Conservation (phyloP, 2,329 filamentous ascomycete species). For the Aspergillus neoniger region DNA sequence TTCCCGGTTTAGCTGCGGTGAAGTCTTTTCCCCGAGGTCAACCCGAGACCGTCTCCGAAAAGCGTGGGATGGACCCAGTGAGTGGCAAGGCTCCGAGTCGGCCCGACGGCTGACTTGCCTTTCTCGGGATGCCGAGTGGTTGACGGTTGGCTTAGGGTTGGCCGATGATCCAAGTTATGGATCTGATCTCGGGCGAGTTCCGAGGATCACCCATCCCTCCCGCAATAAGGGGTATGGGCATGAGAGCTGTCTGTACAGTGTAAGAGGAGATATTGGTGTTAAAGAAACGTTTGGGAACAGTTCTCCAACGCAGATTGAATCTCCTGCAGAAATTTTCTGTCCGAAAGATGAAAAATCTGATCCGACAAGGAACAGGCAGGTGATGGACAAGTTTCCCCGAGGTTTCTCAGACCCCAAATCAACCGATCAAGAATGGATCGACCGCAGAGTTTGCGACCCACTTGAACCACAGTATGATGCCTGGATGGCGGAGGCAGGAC, state of each 20-base stretch:
- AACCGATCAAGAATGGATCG: conserved; percentile 1
- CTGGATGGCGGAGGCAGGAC: background rate
- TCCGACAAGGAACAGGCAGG: background rate
- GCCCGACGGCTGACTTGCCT: conserved; percentile 3
- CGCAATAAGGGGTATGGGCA: background rate
- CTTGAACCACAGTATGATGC: background rate
- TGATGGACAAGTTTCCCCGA: conserved; percentile 4
- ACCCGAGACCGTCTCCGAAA: conserved; percentile 1
- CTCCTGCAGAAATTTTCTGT: background rate
- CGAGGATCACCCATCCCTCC: background rate
- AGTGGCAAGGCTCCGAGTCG: conserved; percentile 4
- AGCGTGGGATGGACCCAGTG: conserved; percentile 1
- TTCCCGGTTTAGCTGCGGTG: conserved; percentile 6
- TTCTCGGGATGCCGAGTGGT: conserved; percentile 8
- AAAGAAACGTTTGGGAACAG: background rate
- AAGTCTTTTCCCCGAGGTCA: conserved; percentile 7
- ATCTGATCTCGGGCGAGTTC: background rate
- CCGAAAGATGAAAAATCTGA: background rate
- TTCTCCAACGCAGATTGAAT: background rate
- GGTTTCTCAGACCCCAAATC: conserved; percentile 5
- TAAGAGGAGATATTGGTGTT: background rate
- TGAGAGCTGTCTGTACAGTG: background rate
- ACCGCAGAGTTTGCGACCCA: conserved; percentile 5
- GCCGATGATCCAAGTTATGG: background rate
- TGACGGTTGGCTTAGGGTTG: background rate